A percentile compares a stretch with the other conserved stretches of the same genome.
Evolutionary conservation across 208 protist species (phyloP).

Genomic region (Herpetomonas muscarum): DNA sequence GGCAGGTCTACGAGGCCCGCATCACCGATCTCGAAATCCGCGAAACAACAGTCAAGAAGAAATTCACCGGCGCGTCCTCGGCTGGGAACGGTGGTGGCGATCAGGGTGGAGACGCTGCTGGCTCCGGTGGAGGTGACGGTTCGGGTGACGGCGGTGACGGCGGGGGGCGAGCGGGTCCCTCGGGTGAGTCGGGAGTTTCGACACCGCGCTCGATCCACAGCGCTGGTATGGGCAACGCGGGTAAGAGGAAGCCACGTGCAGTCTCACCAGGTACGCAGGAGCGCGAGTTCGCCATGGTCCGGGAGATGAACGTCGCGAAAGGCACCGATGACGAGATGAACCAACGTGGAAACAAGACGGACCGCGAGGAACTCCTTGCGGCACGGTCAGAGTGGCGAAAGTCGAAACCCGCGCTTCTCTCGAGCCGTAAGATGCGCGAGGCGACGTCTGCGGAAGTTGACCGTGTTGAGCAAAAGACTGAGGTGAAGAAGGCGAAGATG

Average conservation of each 20-base stretch:
- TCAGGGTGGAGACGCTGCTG: neutral
- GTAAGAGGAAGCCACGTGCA: neutral
- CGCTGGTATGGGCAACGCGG: neutral
- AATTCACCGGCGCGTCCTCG: constrained; percentile 1
- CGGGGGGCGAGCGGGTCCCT: too few species aligned
- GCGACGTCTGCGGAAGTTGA: constrained; percentile 26
- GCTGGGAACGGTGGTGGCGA: neutral
- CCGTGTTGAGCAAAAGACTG: constrained; percentile 23
- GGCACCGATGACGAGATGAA: constrained; percentile 20
- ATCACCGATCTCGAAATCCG: constrained; percentile 86
- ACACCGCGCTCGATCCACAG: constrained; percentile 5
- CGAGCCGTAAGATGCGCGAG: constrained; percentile 30
- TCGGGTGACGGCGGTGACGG: too few species aligned
- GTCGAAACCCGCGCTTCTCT: constrained; percentile 24
- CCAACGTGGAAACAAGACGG: constrained; percentile 18
- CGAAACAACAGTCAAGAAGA: constrained; percentile 42
- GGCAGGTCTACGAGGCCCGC: constrained; percentile 90
- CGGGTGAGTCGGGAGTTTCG: neutral
- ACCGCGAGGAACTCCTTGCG: constrained; percentile 36
- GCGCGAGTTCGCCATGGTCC: constrained; percentile 25
- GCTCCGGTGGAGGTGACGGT: neutral
- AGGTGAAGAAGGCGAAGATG: constrained; percentile 20
- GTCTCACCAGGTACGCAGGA: neutral
- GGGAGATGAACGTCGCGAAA: constrained; percentile 22
- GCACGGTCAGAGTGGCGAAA: constrained; percentile 45